These are phyloP conservation scores for Salmacisia buchloeana DNA, from an alignment of 1,284 basidiomycete genomes.

Conservation along the genomic window DNA sequence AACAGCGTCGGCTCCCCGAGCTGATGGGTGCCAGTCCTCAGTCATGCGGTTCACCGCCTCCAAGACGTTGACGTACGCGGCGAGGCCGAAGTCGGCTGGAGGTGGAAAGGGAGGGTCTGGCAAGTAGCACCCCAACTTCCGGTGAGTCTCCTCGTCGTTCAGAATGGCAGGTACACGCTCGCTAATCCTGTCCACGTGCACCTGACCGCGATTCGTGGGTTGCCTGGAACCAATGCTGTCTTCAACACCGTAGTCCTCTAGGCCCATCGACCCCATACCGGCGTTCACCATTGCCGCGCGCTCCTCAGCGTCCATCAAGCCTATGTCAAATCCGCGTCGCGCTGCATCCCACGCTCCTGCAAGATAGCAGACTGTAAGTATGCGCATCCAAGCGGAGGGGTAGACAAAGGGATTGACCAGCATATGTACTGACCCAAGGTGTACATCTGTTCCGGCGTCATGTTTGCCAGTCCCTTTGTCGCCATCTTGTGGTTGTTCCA, in stretches of 20 bases:
- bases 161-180: background rate
- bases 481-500: conserved; percentile 6
- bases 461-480: background rate
- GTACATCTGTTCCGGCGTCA: background rate
- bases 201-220: no score
- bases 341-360: background rate
- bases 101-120: background rate
- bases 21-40: no score
- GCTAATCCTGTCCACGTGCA: conserved; percentile 1
- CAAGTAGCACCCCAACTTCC: background rate
- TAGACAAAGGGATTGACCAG: no score
- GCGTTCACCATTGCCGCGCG: background rate
- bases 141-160: background rate
- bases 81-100: background rate
- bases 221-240: background rate
- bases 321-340: background rate
- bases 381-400: no score
- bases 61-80: background rate
- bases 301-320: background rate
- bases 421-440: background rate
- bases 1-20: background rate
- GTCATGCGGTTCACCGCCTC: background rate
- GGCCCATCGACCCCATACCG: background rate
- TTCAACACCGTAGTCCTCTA: background rate
- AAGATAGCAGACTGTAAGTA: background rate